Percentiles rank a stretch among this genome's conserved stretches.
phyloP scores from a whole-genome alignment of 1,139 yeast species.

The Suhomyces taliae region DNA sequence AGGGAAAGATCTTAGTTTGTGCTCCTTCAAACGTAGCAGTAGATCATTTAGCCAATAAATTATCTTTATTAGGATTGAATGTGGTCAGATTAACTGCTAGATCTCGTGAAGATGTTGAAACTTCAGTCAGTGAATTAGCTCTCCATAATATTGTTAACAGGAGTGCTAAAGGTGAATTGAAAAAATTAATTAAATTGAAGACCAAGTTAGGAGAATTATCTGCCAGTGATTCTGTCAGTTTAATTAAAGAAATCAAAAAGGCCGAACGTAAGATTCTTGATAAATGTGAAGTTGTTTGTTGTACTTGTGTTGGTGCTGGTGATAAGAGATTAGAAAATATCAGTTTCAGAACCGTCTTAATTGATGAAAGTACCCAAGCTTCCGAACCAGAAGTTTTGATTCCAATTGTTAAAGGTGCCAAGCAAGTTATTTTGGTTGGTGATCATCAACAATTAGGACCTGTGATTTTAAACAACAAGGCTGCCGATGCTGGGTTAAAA shows the following conservation, averaged over 20 bases:
- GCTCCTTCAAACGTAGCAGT: conserved; percentile 97
- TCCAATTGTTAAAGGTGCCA: conserved; percentile 86
- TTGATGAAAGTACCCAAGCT: conserved; percentile 94
- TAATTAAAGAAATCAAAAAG: conserved; percentile 39
- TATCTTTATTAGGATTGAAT: conserved; percentile 64
- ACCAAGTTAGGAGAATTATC: conserved; percentile 74
- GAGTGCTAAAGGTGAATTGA: conserved; percentile 55
- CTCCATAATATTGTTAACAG: conserved; percentile 50
- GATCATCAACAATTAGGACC: conserved; percentile 97
- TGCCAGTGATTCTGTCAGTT: conserved; percentile 48
- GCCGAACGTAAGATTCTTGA: conserved; percentile 53
- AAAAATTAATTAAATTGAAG: conserved; percentile 57
- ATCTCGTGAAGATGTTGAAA: conserved; percentile 78
- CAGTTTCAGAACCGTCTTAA: conserved; percentile 72
- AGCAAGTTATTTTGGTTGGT: conserved; percentile 87
- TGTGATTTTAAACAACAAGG: conserved; percentile 74
- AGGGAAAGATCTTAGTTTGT: conserved; percentile 72
- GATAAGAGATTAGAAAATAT: conserved; percentile 57
- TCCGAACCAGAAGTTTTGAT: conserved; percentile 89
- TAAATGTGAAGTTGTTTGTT: conserved; percentile 78
- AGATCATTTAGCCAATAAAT: conserved; percentile 80
- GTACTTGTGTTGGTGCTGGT: conserved; percentile 93
- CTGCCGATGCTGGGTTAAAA: conserved; percentile 81
- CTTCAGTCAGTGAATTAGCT: conserved; percentile 53
- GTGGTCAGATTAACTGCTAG: conserved; percentile 79